Base-by-base conservation (phyloP, 441 rosid genomes). In the Macaranga tanarius region DNA sequence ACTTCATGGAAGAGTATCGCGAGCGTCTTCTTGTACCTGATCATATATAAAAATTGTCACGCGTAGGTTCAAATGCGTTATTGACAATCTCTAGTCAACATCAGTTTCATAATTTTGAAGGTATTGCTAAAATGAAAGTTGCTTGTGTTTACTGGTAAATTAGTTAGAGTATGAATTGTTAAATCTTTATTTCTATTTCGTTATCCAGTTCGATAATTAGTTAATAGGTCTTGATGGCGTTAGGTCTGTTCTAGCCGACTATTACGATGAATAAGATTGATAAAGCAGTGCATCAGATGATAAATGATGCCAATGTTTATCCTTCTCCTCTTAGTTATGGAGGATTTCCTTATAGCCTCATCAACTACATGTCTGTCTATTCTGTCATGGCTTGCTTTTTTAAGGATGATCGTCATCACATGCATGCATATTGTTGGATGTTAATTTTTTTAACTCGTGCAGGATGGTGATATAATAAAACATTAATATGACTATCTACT, bases 291-390 rank as follows among this genome's bases (percentile, higher is more conserved):
- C 97, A 89, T 67, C 73, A 88, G 73, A 90, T 94, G 97, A 89
- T 92, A 23, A 85, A 89, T 48, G 91, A 90, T 72, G 92, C 93
- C 16, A 97, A 93, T 77, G 95, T 95, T 80, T 94, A 94, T 84
- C 98, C 98, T 79, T 94, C 97, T 10, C 98, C 97, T 79, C 96
- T 94, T 80, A 97, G 97, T 60, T 90, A 94, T 75, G 98, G 97
- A 45, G 91, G 95, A 22, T 94, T 94, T 77, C 97, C 97, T 2
- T 89, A 94, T 76, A 92, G 97, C 89, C 97, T 77, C 90, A 97
- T 52, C 97, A 89, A 82, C 86, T 90, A 51, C 95, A 90, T 97
- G 98, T 92, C 45, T 60, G 42, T 28, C 31, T 28, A 3, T 28
- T 28, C 3, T 3, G 3, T 28, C 31, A 28, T 28, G 1, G 31